Conservation (phyloP, 106 monocot genomes). For the Dendrobium chrysotoxum region DNA sequence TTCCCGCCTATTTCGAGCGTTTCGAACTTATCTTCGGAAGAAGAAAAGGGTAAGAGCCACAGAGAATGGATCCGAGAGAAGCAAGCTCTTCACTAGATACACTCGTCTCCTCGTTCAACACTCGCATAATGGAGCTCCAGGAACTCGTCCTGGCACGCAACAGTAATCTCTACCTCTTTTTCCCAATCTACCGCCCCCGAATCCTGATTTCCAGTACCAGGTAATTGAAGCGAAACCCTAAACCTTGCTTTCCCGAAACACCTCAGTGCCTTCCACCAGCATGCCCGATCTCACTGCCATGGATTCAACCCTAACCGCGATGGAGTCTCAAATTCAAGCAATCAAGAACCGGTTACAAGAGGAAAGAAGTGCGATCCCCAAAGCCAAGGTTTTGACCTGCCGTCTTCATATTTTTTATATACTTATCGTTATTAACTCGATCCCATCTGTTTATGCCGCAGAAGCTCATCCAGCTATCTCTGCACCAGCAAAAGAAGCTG, state of each 20-base stretch:
- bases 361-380: conserved; percentile 68
- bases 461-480: conserved; percentile 62
- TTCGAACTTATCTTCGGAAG: background rate
- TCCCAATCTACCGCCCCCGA: background rate
- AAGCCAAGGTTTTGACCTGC: conserved; percentile 51
- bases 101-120: conserved; percentile 63
- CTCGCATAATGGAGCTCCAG: conserved; percentile 65
- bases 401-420: background rate
- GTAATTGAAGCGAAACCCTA: background rate
- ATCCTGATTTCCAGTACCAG: background rate
- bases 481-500: conserved; percentile 62
- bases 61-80: conserved; percentile 67
- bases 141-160: conserved; percentile 86
- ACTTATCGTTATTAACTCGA: background rate
- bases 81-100: conserved; percentile 64
- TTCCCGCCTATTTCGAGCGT: background rate
- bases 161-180: conserved; percentile 34
- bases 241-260: background rate
- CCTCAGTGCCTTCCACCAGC: conserved; percentile 59
- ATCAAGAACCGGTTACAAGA: conserved; percentile 70
- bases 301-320: conserved; percentile 44
- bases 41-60: background rate
- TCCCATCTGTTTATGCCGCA: conserved; percentile 13
- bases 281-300: conserved; percentile 60
- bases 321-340: conserved; percentile 76